Conservation (phyloP, 2,329 filamentous ascomycete species). For the Anisogramma anomala region DNA sequence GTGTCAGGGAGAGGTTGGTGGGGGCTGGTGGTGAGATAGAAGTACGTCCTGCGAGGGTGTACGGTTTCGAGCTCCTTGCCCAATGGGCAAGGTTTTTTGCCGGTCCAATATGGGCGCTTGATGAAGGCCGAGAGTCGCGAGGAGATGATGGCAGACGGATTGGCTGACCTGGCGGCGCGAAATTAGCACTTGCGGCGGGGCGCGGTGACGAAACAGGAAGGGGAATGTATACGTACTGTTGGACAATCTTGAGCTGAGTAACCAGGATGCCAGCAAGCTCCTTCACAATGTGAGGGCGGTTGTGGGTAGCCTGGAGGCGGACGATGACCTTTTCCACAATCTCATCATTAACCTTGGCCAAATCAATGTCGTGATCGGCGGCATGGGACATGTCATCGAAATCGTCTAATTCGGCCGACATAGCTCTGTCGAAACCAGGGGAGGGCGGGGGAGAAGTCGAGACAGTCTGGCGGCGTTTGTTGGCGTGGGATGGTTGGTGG, state of each 20-base stretch:
- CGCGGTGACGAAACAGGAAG: slow-evolving; percentile 14
- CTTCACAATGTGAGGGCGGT: slow-evolving; percentile 88
- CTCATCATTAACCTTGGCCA: slow-evolving; percentile 81
- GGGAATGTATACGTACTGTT: slow-evolving; percentile 58
- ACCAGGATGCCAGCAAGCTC: slow-evolving; percentile 76
- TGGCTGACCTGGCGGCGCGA: slow-evolving; percentile 60
- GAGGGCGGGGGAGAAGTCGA: slow-evolving; percentile 75
- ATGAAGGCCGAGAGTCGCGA: slow-evolving; percentile 83
- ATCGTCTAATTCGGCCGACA: slow-evolving; percentile 28
- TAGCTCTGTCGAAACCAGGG: slow-evolving; percentile 33
- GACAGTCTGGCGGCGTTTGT: slow-evolving; percentile 27
- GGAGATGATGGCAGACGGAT: slow-evolving; percentile 88
- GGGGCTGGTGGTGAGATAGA: slow-evolving; percentile 82
- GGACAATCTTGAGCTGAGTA: slow-evolving; percentile 66
- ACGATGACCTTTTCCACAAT: slow-evolving; percentile 86
- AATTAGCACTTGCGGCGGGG: slow-evolving; percentile 1
- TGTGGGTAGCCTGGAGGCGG: slow-evolving; percentile 79
- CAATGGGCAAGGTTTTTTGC: slow-evolving; percentile 69
- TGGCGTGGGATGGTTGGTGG: slow-evolving; percentile 21
- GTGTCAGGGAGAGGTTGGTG: slow-evolving; percentile 69
- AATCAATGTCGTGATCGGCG: slow-evolving; percentile 49
- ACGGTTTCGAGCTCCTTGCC: slow-evolving; percentile 87
- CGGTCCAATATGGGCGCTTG: slow-evolving; percentile 73
- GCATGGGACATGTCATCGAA: slow-evolving; percentile 23
- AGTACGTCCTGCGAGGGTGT: slow-evolving; percentile 91